phyloP scores from a whole-genome alignment of 345 rosid genomes.

The Gossypium australe region DNA sequence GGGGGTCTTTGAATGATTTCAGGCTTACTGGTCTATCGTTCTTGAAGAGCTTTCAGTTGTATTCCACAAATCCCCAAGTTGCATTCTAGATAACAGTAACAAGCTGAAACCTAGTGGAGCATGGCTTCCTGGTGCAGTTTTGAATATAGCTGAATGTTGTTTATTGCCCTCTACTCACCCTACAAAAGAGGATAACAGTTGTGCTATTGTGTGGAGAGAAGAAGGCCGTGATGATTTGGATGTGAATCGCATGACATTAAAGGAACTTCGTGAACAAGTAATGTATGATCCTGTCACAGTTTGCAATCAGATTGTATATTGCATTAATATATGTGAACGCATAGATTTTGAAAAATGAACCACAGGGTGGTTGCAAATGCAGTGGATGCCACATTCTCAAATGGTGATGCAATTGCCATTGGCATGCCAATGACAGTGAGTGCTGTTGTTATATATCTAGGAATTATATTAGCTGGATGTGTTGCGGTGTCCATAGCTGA shows the following conservation, averaged over 20 bases:
- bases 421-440: constrained; percentile 88
- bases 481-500: constrained; percentile 93
- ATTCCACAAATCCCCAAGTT: constrained; percentile 50
- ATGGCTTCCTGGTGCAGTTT: constrained; percentile 72
- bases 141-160: constrained; percentile 79
- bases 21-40: constrained; percentile 67
- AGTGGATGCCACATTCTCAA: constrained; percentile 43
- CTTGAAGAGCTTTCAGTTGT: constrained; percentile 59
- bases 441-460: constrained; percentile 78
- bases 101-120: constrained; percentile 47
- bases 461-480: constrained; percentile 68
- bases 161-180: constrained; percentile 48
- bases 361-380: constrained; percentile 79
- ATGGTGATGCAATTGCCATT: constrained; percentile 84
- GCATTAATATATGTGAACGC: neutral
- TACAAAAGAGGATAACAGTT: constrained; percentile 43
- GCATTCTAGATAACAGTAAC: constrained; percentile 53
- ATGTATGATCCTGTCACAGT: constrained; percentile 41
- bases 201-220: constrained; percentile 74
- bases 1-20: constrained; percentile 5
- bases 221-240: constrained; percentile 51
- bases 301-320: neutral
- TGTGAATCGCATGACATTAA: constrained; percentile 48
- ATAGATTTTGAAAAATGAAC: neutral
- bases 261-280: constrained; percentile 65